These are phyloP conservation scores for Juglanconis sp. DNA, from an alignment of 2,329 filamentous ascomycete species.

Conservation along the genomic window DNA sequence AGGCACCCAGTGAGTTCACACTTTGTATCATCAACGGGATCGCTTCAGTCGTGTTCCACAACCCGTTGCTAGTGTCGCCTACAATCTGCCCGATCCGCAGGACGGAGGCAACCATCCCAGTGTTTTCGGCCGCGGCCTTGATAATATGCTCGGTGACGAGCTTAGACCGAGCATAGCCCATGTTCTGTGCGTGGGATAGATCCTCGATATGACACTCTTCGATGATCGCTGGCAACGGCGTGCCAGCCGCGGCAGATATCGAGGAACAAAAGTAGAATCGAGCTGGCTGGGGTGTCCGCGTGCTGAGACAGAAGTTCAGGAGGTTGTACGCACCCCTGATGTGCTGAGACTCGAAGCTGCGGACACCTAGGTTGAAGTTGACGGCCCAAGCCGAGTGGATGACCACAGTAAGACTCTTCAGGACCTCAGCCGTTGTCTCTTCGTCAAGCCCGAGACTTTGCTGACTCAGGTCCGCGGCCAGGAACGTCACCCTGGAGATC, in stretches of 20 bases:
- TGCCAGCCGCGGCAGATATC: conserved; percentile 33
- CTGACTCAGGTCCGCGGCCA: conserved; percentile 38
- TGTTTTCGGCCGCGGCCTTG: conserved; percentile 28
- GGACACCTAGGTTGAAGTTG: conserved; percentile 53
- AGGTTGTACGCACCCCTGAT: conserved; percentile 44
- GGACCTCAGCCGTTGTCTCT: conserved; percentile 27
- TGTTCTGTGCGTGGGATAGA: conserved; percentile 32
- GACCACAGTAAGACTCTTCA: conserved; percentile 34
- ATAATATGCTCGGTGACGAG: conserved; percentile 38
- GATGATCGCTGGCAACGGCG: conserved; percentile 27
- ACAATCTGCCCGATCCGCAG: conserved; percentile 50
- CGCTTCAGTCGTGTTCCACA: conserved; percentile 51
- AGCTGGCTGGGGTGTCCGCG: conserved; percentile 9
- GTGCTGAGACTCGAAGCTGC: conserved; percentile 45
- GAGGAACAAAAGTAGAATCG: conserved; percentile 50
- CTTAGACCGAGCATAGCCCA: conserved; percentile 43
- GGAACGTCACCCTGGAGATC: conserved; percentile 20
- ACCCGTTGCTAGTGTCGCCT: conserved; percentile 42
- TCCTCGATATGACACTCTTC: too few relatives aligned
- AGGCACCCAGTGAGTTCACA: conserved; percentile 37
- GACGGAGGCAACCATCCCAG: conserved; percentile 32
- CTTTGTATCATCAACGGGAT: conserved; percentile 50
- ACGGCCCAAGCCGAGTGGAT: conserved; percentile 55
- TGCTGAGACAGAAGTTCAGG: conserved; percentile 30
- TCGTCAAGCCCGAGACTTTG: conserved; percentile 36